Conservation (phyloP, 2,329 filamentous ascomycete genomes). For the Colletotrichum truncatum region DNA sequence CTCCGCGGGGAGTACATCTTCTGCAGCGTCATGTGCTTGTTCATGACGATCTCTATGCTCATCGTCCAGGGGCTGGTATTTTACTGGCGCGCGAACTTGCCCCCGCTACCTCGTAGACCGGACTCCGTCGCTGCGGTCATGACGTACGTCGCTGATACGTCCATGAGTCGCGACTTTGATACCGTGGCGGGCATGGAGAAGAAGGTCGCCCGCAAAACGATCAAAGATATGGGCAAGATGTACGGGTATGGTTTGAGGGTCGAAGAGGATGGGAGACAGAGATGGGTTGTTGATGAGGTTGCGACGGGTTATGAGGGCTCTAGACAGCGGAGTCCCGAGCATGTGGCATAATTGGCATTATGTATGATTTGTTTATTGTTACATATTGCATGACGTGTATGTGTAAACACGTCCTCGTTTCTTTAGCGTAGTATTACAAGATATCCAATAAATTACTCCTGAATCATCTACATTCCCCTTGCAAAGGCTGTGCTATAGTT, state of each 20-base stretch:
- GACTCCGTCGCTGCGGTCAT: slow-evolving; percentile 35
- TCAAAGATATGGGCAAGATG: background rate
- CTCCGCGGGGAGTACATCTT: slow-evolving; percentile 35
- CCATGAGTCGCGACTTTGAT: slow-evolving; percentile 33
- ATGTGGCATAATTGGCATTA: background rate
- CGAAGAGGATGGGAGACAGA: background rate
- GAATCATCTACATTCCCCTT: too few relatives aligned
- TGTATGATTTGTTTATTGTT: too few relatives aligned
- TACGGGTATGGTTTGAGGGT: background rate
- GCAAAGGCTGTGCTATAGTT: too few relatives aligned
- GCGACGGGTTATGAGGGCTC: background rate
- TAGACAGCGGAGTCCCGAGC: background rate
- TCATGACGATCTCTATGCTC: slow-evolving; percentile 32
- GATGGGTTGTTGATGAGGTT: slow-evolving; percentile 5
- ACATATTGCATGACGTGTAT: too few relatives aligned
- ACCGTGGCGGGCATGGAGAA: slow-evolving; percentile 11
- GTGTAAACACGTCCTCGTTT: too few relatives aligned
- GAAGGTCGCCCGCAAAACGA: background rate
- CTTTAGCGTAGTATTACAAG: too few relatives aligned
- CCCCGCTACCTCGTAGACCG: slow-evolving; percentile 34
- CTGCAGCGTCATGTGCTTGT: slow-evolving; percentile 26
- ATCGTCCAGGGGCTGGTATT: slow-evolving; percentile 28
- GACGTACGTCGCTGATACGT: slow-evolving; percentile 35
- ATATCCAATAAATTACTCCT: too few relatives aligned
- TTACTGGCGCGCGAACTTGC: slow-evolving; percentile 32